These are phyloP conservation scores for Clarireedia homoeocarpa DNA, from an alignment of 2,329 filamentous ascomycete species.

Conservation along the genomic window DNA sequence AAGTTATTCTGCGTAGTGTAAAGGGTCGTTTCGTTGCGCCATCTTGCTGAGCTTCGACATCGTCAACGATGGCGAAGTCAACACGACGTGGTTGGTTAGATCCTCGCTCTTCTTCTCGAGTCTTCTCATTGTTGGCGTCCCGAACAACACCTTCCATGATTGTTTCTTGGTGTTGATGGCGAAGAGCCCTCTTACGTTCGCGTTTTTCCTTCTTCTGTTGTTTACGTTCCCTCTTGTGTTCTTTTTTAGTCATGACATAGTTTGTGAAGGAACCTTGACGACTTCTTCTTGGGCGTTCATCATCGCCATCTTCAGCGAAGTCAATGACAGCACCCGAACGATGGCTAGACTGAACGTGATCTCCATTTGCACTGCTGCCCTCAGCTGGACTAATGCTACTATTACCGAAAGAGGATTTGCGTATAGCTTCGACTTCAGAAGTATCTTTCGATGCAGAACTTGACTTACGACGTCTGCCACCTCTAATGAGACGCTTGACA, in stretches of 20 bases:
- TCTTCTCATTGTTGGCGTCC: constrained; percentile 16
- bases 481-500: constrained; percentile 65
- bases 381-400: constrained; percentile 18
- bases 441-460: constrained; percentile 61
- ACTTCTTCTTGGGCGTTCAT: constrained; percentile 32
- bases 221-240: constrained; percentile 32
- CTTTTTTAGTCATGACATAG: constrained; percentile 26
- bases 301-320: constrained; percentile 46
- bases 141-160: constrained; percentile 16
- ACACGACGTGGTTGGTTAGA: constrained; percentile 44
- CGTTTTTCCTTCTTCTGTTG: constrained; percentile 29
- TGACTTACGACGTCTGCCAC: constrained; percentile 61
- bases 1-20: constrained; percentile 49
- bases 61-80: constrained; percentile 44
- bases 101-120: constrained; percentile 8
- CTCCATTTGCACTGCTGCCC: constrained; percentile 19
- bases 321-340: constrained; percentile 32
- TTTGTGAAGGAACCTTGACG: constrained; percentile 23
- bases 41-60: constrained; percentile 16
- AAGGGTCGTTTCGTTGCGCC: constrained; percentile 38
- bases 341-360: constrained; percentile 19
- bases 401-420: constrained; percentile 36
- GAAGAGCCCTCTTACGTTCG: constrained; percentile 17
- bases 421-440: constrained; percentile 31
- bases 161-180: constrained; percentile 18